Percentiles rank a stretch among this genome's conserved stretches.
These are phyloP conservation scores for Nannizziopsis arthrosporioides DNA, from an alignment of 2,329 filamentous ascomycete genomes.

Conservation along the genomic window DNA sequence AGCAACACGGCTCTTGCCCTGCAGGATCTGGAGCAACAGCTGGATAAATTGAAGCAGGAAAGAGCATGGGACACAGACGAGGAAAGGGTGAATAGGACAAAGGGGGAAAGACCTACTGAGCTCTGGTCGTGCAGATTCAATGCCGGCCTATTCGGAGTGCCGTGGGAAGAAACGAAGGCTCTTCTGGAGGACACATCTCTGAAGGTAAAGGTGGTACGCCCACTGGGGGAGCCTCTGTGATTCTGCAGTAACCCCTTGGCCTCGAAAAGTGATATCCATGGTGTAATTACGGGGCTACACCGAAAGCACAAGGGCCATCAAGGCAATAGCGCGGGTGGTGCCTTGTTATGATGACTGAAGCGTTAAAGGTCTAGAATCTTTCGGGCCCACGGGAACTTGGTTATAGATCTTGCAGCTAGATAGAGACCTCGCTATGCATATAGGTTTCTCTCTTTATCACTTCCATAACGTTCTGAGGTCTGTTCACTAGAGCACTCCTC, in stretches of 20 bases:
- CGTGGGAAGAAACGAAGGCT: slow-evolving; percentile 40
- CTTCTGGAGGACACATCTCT: slow-evolving; percentile 33
- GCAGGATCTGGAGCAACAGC: slow-evolving; percentile 36
- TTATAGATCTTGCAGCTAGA: too few species aligned
- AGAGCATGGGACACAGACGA: slow-evolving; percentile 11
- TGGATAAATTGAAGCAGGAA: slow-evolving; percentile 20
- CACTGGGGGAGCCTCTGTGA: slow-evolving; percentile 15
- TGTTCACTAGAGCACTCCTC: too few species aligned
- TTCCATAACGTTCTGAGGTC: too few species aligned
- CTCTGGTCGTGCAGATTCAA: slow-evolving; percentile 47
- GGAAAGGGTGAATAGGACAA: slow-evolving; percentile 6
- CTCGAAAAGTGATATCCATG: too few species aligned
- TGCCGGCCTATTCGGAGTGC: slow-evolving; percentile 45
- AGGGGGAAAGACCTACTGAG: slow-evolving; percentile 19
- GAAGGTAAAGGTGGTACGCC: slow-evolving; percentile 26
- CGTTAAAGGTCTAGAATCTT: too few species aligned
- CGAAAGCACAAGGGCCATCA: too few species aligned
- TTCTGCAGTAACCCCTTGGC: neutral
- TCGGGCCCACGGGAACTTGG: too few species aligned
- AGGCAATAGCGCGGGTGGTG: too few species aligned
- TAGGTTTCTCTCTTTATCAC: too few species aligned
- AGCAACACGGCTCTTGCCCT: slow-evolving; percentile 40
- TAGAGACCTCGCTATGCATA: too few species aligned
- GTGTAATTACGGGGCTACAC: too few species aligned
- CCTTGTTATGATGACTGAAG: too few species aligned